phyloP scores from a whole-genome alignment of 148 eudicot genomes.

The Spergularia marina region DNA sequence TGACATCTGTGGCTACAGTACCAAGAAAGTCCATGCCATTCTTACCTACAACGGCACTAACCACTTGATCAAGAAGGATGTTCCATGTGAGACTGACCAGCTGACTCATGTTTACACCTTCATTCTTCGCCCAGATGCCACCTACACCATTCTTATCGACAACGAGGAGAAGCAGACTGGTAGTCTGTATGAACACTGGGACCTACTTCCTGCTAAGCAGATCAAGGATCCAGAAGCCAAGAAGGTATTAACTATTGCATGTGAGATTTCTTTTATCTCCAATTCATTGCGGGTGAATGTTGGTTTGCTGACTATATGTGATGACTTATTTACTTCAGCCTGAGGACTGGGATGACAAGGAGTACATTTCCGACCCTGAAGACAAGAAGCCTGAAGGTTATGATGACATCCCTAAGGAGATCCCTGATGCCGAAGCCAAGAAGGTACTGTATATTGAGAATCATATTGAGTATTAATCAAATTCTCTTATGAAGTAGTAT shows the following conservation, averaged over 20 bases:
- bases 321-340: conserved; percentile 47
- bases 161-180: conserved; percentile 83
- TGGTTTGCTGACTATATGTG: conserved; percentile 19
- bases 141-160: conserved; percentile 89
- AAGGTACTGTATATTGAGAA: conserved; percentile 49
- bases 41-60: conserved; percentile 70
- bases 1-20: conserved; percentile 91
- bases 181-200: conserved; percentile 83
- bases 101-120: conserved; percentile 86
- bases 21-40: conserved; percentile 93
- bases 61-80: conserved; percentile 90
- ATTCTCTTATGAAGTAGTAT: neutral
- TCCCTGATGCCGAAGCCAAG: conserved; percentile 84
- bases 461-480: neutral
- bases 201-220: conserved; percentile 75
- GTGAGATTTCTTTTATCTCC: neutral
- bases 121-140: conserved; percentile 92
- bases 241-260: conserved; percentile 41
- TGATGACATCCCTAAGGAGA: conserved; percentile 94
- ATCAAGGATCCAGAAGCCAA: conserved; percentile 95
- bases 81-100: conserved; percentile 97
- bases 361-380: conserved; percentile 88
- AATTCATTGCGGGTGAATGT: neutral
- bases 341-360: conserved; percentile 98
- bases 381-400: conserved; percentile 99